Evolutionary conservation across 2,329 filamentous ascomycete species (phyloP).

Genomic region (Bipolaris oryzae): DNA sequence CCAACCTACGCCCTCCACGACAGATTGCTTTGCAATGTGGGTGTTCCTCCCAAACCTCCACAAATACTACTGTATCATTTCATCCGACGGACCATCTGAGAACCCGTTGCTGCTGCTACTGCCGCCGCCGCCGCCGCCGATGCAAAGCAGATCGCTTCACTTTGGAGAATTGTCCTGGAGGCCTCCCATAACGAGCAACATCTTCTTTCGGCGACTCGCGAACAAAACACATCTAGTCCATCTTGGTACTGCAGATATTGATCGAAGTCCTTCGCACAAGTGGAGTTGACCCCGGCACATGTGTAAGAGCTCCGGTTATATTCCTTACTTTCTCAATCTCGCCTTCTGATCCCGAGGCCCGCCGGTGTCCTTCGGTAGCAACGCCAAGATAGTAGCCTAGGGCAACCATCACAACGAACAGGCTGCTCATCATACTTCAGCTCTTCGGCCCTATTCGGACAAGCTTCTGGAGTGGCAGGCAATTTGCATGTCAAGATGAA

Average conservation of each 20-base stretch:
- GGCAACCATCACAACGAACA: background rate
- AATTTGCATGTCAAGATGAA: background rate
- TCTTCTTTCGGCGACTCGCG: background rate
- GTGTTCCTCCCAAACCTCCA: conserved; percentile 1
- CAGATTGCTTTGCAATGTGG: background rate
- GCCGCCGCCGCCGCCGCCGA: conserved; percentile 6
- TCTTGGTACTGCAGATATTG: background rate
- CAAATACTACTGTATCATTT: background rate
- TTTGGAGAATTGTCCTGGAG: background rate
- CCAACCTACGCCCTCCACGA: background rate
- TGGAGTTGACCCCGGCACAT: background rate
- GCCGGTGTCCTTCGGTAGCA: background rate
- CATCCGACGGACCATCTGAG: background rate
- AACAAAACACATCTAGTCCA: background rate
- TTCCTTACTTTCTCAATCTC: background rate
- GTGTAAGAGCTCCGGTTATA: background rate
- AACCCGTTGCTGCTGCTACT: background rate
- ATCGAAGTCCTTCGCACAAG: background rate
- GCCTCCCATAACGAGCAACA: background rate
- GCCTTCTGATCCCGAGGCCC: background rate
- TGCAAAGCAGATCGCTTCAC: background rate
- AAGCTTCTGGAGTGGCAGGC: background rate
- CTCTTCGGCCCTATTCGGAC: background rate
- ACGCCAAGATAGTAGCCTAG: background rate
- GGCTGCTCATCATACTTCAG: background rate